phyloP scores from a whole-genome alignment of 306 rosid genomes.

The Trifolium pratense region DNA sequence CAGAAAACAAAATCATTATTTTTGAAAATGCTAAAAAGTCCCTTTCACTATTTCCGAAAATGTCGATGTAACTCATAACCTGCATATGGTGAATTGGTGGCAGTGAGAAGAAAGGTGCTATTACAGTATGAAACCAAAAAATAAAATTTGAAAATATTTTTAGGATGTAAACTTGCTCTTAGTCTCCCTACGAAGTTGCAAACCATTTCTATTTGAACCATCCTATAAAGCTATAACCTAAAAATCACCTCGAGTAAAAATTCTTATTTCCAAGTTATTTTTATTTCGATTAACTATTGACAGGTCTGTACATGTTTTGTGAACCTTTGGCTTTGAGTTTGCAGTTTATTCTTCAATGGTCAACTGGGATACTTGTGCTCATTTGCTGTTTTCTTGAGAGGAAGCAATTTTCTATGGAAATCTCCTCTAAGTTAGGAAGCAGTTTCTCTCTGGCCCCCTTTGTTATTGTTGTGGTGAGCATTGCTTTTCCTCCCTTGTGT shows the following conservation, averaged over 20 bases:
- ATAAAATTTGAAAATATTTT: too few relatives aligned
- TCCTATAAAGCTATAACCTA: neutral
- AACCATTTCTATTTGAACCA: neutral
- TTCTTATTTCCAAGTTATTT: slow-evolving; percentile 55
- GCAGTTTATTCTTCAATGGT: slow-evolving; percentile 99
- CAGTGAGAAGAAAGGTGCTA: too few relatives aligned
- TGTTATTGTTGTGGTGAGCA: slow-evolving; percentile 81
- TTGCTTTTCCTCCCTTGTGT: neutral
- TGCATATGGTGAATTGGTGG: too few relatives aligned
- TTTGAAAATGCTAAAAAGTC: neutral
- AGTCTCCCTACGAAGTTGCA: neutral
- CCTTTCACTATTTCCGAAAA: slow-evolving; percentile 14
- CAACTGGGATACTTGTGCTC: slow-evolving; percentile 87
- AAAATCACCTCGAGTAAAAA: neutral
- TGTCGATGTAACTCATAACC: too few relatives aligned
- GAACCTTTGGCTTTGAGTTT: slow-evolving; percentile 83
- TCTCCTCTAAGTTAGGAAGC: slow-evolving; percentile 84
- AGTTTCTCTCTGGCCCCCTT: slow-evolving; percentile 88
- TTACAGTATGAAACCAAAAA: too few relatives aligned
- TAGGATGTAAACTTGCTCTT: neutral
- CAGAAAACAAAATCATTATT: neutral
- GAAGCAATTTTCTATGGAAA: slow-evolving; percentile 73
- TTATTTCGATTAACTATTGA: slow-evolving; percentile 72
- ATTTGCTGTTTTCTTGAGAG: slow-evolving; percentile 83
- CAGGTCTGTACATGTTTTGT: slow-evolving; percentile 78